Conservation (phyloP, 345 rosid genomes). For the Acer saccharum region DNA sequence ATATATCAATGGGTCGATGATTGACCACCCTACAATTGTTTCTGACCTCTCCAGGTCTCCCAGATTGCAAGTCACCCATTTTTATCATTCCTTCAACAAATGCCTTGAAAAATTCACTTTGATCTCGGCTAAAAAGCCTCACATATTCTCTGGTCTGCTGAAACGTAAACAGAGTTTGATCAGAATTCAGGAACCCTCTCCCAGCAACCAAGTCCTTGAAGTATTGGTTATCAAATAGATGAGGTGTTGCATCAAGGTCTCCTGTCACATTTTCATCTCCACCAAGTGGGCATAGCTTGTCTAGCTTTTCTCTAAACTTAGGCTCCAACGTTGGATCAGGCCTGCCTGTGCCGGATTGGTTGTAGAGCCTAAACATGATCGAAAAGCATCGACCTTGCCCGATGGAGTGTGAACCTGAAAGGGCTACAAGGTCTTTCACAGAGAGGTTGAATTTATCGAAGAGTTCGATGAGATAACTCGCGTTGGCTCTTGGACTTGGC, state of each 20-base stretch:
- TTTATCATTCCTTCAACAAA: constrained; percentile 82
- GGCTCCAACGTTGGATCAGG: constrained; percentile 75
- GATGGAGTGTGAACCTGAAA: constrained; percentile 93
- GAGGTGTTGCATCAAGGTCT: constrained; percentile 73
- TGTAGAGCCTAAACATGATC: constrained; percentile 78
- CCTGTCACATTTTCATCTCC: constrained; percentile 76
- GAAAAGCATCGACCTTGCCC: constrained; percentile 94
- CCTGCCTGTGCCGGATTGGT: constrained; percentile 77
- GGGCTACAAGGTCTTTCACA: constrained; percentile 76
- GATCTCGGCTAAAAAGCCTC: constrained; percentile 46
- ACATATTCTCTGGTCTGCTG: constrained; percentile 58
- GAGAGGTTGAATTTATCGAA: constrained; percentile 69
- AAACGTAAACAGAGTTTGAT: constrained; percentile 68
- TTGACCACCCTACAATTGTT: constrained; percentile 67
- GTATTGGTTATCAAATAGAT: constrained; percentile 67
- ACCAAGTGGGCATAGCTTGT: constrained; percentile 65
- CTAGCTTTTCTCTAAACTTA: constrained; percentile 46
- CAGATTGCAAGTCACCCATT: constrained; percentile 82
- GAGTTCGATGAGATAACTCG: constrained; percentile 60
- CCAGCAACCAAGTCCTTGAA: constrained; percentile 84
- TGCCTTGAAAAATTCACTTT: constrained; percentile 58
- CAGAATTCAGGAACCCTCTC: constrained; percentile 91
- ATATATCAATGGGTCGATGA: constrained; percentile 30
- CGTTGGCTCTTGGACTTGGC: constrained; percentile 93
- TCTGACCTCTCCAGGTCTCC: constrained; percentile 72